A percentile compares a stretch with the other conserved stretches of the same genome.
phyloP scores from a whole-genome alignment of 495 filamentous ascomycete species.

The Melanomma pulvis-pyrius region DNA sequence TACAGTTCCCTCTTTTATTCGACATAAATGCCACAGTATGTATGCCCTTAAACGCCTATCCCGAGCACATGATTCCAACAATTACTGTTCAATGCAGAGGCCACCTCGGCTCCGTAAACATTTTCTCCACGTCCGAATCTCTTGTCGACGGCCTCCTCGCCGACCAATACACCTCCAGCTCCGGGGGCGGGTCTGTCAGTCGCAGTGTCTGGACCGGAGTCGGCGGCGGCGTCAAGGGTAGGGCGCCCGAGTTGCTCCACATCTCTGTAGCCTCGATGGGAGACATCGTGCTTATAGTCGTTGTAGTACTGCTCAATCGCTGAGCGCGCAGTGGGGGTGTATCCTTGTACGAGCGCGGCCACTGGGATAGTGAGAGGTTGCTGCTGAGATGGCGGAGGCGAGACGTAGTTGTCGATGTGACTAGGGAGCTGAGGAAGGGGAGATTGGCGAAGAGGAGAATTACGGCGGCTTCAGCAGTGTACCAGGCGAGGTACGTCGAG shows the following conservation, averaged over 20 bases:
- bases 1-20: no score
- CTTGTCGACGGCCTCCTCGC: background rate
- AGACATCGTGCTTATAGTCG: background rate
- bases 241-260: background rate
- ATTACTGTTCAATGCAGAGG: background rate
- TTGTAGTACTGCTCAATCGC: constrained; percentile 6
- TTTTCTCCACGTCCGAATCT: constrained; percentile 19
- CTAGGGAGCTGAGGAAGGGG: constrained; percentile 62
- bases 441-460: constrained; percentile 66
- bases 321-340: background rate
- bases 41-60: no score
- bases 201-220: constrained; percentile 6
- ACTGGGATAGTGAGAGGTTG: constrained; percentile 7
- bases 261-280: background rate
- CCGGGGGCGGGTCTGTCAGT: constrained; percentile 14
- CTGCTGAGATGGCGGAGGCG: background rate
- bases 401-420: constrained; percentile 41
- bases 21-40: no score
- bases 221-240: background rate
- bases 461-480: constrained; percentile 63
- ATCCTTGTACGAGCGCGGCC: constrained; percentile 15
- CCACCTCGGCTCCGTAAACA: background rate
- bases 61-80: no score
- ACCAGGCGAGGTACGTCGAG: constrained; percentile 65
- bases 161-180: constrained; percentile 12